A percentile compares a stretch with the other conserved stretches of the same genome.
These are phyloP conservation scores for Microdochium nivale DNA, from an alignment of 2,329 filamentous ascomycete genomes.

Conservation along the genomic window DNA sequence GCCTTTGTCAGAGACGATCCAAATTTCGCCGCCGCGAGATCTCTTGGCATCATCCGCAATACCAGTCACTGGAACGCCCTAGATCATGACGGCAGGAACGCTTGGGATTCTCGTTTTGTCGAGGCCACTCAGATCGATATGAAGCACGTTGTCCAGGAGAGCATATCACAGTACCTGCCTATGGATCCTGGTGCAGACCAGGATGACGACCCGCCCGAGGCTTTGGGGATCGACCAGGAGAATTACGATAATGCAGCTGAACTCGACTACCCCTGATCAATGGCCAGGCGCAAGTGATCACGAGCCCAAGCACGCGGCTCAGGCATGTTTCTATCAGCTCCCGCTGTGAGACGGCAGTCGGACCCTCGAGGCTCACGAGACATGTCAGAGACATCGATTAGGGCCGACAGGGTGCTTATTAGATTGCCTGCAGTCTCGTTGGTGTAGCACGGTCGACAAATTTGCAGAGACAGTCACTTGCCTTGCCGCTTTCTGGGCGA, in stretches of 20 bases:
- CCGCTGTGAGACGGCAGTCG: too few species aligned
- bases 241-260: conserved; percentile 5
- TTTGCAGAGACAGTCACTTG: conserved; percentile 13
- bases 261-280: background rate
- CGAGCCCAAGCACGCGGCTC: too few species aligned
- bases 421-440: background rate
- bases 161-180: conserved; percentile 11
- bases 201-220: conserved; percentile 19
- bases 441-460: conserved; percentile 7
- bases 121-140: conserved; percentile 1
- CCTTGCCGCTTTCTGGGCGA: conserved; percentile 15
- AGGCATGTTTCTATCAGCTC: too few species aligned
- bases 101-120: conserved; percentile 10
- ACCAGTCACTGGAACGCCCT: conserved; percentile 12
- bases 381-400: background rate
- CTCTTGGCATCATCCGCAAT: conserved; percentile 9
- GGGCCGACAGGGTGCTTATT: background rate
- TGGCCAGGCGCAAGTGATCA: background rate
- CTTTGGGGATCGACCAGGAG: conserved; percentile 14
- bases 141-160: conserved; percentile 7
- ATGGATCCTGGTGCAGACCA: conserved; percentile 8
- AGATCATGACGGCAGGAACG: conserved; percentile 10
- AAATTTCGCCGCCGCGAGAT: conserved; percentile 11
- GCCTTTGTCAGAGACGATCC: conserved; percentile 11
- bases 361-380: too few species aligned